These are phyloP conservation scores for Hypoxylon fragiforme DNA, from an alignment of 495 filamentous ascomycete species.

Conservation along the genomic window DNA sequence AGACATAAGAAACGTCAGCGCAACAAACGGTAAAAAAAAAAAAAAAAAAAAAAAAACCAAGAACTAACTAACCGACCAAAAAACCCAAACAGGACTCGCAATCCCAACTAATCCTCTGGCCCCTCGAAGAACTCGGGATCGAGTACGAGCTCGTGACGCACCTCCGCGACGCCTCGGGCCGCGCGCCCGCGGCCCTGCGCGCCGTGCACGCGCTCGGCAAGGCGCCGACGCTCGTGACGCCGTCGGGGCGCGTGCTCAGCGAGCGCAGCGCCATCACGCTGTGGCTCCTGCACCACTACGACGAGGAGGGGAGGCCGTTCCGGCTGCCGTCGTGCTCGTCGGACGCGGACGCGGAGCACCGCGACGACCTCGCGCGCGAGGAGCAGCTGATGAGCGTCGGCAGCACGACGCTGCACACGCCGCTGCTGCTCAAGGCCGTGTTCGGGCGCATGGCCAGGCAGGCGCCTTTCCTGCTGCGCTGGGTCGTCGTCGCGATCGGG, in stretches of 20 bases:
- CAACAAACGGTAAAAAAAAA: too few relatives aligned
- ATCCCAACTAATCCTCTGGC: slow-evolving; percentile 43
- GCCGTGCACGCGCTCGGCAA: slow-evolving; percentile 32
- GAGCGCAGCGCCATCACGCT: slow-evolving; percentile 33
- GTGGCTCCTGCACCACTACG: slow-evolving; percentile 33
- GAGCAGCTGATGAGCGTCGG: slow-evolving; percentile 28
- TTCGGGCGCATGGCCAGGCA: slow-evolving; percentile 1
- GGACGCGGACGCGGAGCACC: not conserved
- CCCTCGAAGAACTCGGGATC: slow-evolving; percentile 44
- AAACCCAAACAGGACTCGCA: slow-evolving; percentile 33
- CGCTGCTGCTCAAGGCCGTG: slow-evolving; percentile 16
- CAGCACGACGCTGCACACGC: slow-evolving; percentile 9
- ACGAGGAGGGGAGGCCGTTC: slow-evolving; percentile 28
- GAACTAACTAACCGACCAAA: not conserved
- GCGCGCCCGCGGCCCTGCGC: slow-evolving; percentile 26
- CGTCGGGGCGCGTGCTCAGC: slow-evolving; percentile 27
- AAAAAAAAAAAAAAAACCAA: too few relatives aligned
- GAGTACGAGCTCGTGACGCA: slow-evolving; percentile 42
- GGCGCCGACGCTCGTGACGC: slow-evolving; percentile 32
- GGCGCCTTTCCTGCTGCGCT: slow-evolving; percentile 19
- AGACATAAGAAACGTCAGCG: not conserved
- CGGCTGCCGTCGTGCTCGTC: not conserved
- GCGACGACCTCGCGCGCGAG: slow-evolving; percentile 33
- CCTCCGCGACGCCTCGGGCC: slow-evolving; percentile 19
- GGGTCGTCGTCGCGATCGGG: not conserved